A percentile compares a stretch with the other conserved stretches of the same genome.
phyloP scores from a whole-genome alignment of 108 stramenopile genomes.

The Nannochloropsis salina region DNA sequence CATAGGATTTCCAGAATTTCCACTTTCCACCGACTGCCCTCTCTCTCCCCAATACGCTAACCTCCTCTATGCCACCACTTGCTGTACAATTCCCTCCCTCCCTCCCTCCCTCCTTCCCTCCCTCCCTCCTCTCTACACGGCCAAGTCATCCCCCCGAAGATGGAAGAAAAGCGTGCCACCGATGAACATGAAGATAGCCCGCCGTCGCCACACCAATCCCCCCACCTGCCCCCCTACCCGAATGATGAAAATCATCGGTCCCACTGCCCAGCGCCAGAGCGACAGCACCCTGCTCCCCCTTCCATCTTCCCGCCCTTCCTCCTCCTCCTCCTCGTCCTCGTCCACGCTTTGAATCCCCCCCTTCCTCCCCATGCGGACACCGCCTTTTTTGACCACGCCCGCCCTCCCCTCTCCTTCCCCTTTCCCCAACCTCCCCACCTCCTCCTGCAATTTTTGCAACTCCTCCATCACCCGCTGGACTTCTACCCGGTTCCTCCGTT shows the following conservation, averaged over 20 bases:
- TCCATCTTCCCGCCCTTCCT: background rate
- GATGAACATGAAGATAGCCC: background rate
- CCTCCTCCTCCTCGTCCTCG: background rate
- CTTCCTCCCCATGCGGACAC: background rate
- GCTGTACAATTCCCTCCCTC: conserved; percentile 3
- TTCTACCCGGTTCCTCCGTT: background rate
- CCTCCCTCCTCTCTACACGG: background rate
- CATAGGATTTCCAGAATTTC: background rate
- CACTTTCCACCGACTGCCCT: background rate
- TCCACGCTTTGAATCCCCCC: background rate
- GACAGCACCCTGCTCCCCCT: background rate
- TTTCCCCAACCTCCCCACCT: background rate
- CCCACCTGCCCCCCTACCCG: background rate
- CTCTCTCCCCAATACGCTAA: background rate
- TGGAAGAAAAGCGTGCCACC: background rate
- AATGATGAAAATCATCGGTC: background rate
- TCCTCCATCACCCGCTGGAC: background rate
- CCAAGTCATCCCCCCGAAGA: background rate
- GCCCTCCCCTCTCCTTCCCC: background rate
- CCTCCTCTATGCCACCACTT: background rate
- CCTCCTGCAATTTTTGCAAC: background rate
- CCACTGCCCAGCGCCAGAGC: background rate
- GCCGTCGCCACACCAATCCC: background rate
- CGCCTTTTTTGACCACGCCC: background rate
- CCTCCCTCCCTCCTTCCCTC: conserved; percentile 14